Conservation (phyloP, 352 stramenopile species). For the Phytophthora vignae region DNA sequence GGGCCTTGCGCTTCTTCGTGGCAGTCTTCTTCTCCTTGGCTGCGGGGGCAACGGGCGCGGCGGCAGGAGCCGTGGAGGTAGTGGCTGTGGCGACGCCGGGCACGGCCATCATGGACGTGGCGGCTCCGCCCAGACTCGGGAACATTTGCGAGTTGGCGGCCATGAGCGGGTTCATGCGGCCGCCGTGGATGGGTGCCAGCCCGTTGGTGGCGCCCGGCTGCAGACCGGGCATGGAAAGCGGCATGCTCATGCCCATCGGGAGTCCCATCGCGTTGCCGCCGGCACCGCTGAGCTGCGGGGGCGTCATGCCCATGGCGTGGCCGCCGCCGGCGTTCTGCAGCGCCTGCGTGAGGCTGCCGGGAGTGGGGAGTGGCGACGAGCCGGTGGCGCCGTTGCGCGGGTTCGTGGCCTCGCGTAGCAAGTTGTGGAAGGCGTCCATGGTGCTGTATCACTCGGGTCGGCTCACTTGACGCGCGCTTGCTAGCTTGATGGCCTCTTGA, state of each 20-base stretch:
- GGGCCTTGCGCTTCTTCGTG: slow-evolving; percentile 83
- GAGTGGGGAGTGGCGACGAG: slow-evolving; percentile 33
- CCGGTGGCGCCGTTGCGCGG: slow-evolving; percentile 46
- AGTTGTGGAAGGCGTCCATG: slow-evolving; percentile 86
- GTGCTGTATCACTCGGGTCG: slow-evolving; percentile 1
- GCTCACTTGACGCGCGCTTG: slow-evolving; percentile 11
- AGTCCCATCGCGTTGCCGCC: slow-evolving; percentile 45
- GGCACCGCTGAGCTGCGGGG: slow-evolving; percentile 26
- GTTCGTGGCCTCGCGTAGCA: slow-evolving; percentile 72
- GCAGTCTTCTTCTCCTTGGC: slow-evolving; percentile 63
- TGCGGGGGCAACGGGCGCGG: slow-evolving; percentile 19
- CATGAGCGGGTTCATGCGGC: slow-evolving; percentile 80
- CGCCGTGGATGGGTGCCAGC: slow-evolving; percentile 66
- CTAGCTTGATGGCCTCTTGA: slow-evolving; percentile 11
- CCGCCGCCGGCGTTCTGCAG: slow-evolving; percentile 46
- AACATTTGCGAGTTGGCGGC: slow-evolving; percentile 70
- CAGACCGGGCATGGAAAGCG: slow-evolving; percentile 60
- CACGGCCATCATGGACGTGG: slow-evolving; percentile 25
- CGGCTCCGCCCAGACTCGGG: slow-evolving; percentile 51
- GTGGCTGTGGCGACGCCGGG: slow-evolving; percentile 1
- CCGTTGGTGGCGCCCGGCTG: slow-evolving; percentile 42
- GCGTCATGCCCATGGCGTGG: slow-evolving; percentile 53
- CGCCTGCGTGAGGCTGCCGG: slow-evolving; percentile 45
- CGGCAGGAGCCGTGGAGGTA: slow-evolving; percentile 15
- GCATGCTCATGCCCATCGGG: slow-evolving; percentile 73